Evolutionary conservation across 495 filamentous ascomycete genomes (phyloP), one percentile per base, ranked within the genome.

Genomic region (Neurospora terricola): DNA sequence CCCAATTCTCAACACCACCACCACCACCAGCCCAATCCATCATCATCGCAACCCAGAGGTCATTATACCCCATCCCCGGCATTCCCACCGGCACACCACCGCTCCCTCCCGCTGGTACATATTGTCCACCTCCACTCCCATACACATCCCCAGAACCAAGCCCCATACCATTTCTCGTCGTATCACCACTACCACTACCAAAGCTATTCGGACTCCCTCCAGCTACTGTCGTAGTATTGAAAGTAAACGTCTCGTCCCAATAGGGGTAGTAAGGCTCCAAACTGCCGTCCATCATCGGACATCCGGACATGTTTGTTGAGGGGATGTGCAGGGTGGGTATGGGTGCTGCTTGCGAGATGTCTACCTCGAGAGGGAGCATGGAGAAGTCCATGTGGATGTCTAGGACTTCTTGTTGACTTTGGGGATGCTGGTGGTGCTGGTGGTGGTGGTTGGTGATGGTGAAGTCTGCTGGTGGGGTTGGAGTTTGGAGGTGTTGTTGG

Each of bases 201-300:
- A 70, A 6, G 59, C 66, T 62, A 34, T 30, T 62, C 45, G 54
- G 5, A 36, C 27, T 66, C 0, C 27, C 54, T 23, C 12, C 23
- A 8, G 12, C 0, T 37, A 37, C 6, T 8, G 36, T 8, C 30
- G 30, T 10, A 23, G n/a, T 1, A 1, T 62, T 30, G 1, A 62
- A 62, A 36, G 73, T 38, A 68, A 77, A 78, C 4, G 77, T 75
- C 75, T 82, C 83, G 34, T 83, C 80, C 83, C 83, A 86, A 70
- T 80, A 75, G 3, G 80, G 80, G 45, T 81, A 77, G 37, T 83
- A 83, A 36, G 76, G 43, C 38, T 85, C 80, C 69, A 85, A 59
- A 68, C 81, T 84, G 37, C 83, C 82, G 70, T 86, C 83, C 72
- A 84, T 77, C 82, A 86, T 85, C 6, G 83, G 84, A 59, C 84